A percentile compares a stretch with the other conserved stretches of the same genome.
Evolutionary conservation across 345 rosid species (phyloP).

Genomic region (Dimocarpus longan): DNA sequence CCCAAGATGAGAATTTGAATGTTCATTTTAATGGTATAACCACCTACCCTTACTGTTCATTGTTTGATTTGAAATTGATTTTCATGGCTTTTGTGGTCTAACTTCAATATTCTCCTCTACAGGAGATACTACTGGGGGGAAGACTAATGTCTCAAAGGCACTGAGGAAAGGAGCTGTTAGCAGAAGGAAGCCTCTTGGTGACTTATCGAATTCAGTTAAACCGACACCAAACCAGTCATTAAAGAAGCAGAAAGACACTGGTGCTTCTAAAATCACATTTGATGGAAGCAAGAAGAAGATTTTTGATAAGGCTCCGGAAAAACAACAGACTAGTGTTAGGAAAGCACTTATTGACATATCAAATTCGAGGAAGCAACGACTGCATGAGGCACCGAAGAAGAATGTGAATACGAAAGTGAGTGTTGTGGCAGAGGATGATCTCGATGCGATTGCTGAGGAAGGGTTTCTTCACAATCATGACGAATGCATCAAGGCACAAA

Average conservation of each 20-base stretch:
- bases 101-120: constrained; percentile 5
- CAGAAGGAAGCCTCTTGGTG: constrained; percentile 68
- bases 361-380: constrained; percentile 39
- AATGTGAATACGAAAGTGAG: constrained; percentile 28
- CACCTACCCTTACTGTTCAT: background rate
- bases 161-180: constrained; percentile 41
- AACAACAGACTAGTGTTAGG: constrained; percentile 33
- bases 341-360: constrained; percentile 65
- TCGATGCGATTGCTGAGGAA: constrained; percentile 36
- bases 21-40: constrained; percentile 34
- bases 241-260: constrained; percentile 38
- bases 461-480: constrained; percentile 53
- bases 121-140: constrained; percentile 38
- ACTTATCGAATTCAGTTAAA: constrained; percentile 55
- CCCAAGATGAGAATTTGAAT: constrained; percentile 45
- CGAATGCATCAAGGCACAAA: constrained; percentile 51
- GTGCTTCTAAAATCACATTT: constrained; percentile 20
- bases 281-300: constrained; percentile 40
- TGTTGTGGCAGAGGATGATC: constrained; percentile 35
- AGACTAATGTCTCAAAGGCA: constrained; percentile 32
- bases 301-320: constrained; percentile 33
- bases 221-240: constrained; percentile 36
- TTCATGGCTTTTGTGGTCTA: background rate
- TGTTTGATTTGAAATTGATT: background rate
- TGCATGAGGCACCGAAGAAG: constrained; percentile 42